These are phyloP conservation scores for Phlyctochytrium planicorne DNA, from an alignment of 192 early-diverging fungal species.

Conservation along the genomic window DNA sequence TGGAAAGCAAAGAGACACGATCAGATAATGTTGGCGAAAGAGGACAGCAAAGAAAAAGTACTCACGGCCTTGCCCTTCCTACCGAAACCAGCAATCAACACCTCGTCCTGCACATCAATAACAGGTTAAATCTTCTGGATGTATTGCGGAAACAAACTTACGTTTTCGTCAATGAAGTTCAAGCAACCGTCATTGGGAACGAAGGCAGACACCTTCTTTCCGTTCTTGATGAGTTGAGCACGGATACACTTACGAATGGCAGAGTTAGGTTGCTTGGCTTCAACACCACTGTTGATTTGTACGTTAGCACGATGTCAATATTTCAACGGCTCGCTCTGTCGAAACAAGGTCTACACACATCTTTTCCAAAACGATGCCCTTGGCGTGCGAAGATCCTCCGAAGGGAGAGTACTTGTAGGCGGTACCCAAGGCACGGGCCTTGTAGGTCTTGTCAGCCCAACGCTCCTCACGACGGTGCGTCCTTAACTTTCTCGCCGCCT, in stretches of 20 bases:
- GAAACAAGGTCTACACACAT: constrained; percentile 63
- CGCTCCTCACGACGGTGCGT: constrained; percentile 96
- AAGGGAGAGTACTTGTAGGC: constrained; percentile 98
- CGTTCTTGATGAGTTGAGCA: constrained; percentile 99
- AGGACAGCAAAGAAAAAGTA: too few species aligned
- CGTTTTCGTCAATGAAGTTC: constrained; percentile 99
- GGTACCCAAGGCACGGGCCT: constrained; percentile 97
- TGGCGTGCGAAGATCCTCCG: constrained; percentile 99
- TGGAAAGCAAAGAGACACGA: not conserved
- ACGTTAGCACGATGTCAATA: not conserved
- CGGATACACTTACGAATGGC: constrained; percentile 99
- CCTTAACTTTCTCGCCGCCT: constrained; percentile 98
- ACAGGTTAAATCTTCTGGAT: not conserved
- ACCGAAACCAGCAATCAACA: constrained; percentile 99
- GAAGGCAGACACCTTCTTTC: constrained; percentile 99
- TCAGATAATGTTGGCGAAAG: too few species aligned
- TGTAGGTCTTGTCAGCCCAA: constrained; percentile 99
- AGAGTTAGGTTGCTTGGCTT: constrained; percentile 99
- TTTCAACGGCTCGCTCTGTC: not conserved
- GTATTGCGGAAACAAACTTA: constrained; percentile 18
- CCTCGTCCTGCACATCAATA: constrained; percentile 72
- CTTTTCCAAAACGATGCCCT: constrained; percentile 99
- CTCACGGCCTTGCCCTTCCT: constrained; percentile 93
- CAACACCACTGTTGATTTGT: constrained; percentile 84
- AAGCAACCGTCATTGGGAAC: constrained; percentile 99